A percentile compares a stretch with the other conserved stretches of the same genome.
Evolutionary conservation across 352 stramenopile species (phyloP).

Genomic region (Pythium periplocum): DNA sequence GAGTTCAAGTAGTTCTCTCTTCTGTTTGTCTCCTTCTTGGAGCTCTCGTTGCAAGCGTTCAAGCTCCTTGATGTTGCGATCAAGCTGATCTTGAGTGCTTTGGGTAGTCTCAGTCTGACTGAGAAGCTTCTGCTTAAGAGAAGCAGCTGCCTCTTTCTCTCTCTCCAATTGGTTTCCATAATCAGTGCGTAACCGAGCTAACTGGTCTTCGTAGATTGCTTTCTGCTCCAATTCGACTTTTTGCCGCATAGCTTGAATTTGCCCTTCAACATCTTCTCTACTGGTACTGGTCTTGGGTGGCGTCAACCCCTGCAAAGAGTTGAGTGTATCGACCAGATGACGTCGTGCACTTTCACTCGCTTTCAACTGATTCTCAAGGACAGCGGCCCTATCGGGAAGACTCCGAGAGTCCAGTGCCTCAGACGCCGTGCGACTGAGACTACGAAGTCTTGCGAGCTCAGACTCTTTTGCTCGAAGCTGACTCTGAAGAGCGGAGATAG

Average conservation of each 20-base stretch:
- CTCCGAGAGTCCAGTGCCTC: neutral
- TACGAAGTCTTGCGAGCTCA: conserved; percentile 10
- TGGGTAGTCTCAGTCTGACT: conserved; percentile 18
- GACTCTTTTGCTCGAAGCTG: conserved; percentile 16
- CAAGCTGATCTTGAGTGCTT: conserved; percentile 23
- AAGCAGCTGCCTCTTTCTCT: neutral
- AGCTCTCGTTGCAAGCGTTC: conserved; percentile 28
- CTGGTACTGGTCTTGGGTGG: no score
- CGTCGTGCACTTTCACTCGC: conserved; percentile 64
- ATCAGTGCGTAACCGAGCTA: no score
- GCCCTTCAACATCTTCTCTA: no score
- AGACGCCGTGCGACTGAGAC: neutral
- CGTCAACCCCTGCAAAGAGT: conserved; percentile 21
- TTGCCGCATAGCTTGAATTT: no score
- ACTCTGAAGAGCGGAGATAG: conserved; percentile 35
- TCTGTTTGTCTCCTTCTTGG: conserved; percentile 22
- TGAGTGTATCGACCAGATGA: conserved; percentile 53
- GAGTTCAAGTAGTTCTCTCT: conserved; percentile 21
- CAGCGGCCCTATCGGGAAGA: conserved; percentile 10
- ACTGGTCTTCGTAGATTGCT: no score
- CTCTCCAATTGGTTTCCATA: no score
- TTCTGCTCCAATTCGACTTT: no score
- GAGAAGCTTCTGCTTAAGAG: conserved; percentile 24
- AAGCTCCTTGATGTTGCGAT: conserved; percentile 22
- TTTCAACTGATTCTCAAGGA: conserved; percentile 48